phyloP scores from a whole-genome alignment of 495 filamentous ascomycete species.

The Bacidia gigantensis region DNA sequence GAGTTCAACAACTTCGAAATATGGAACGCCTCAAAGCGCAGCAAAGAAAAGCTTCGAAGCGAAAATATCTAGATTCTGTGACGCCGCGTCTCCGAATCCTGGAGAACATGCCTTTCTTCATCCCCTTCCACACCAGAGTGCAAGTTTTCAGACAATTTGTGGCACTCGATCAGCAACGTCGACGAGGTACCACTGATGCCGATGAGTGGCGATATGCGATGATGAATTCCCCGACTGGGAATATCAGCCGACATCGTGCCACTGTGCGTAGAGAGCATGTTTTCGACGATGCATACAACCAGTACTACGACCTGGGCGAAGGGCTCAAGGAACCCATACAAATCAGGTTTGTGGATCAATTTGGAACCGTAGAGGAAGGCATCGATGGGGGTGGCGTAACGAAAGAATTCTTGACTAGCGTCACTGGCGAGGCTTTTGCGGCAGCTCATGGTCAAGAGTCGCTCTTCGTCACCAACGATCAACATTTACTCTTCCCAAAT shows the following conservation, averaged over 20 bases:
- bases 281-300: conserved; percentile 73
- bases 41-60: conserved; percentile 49
- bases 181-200: conserved; percentile 66
- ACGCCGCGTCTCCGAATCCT: conserved; percentile 81
- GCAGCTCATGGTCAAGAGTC: conserved; percentile 33
- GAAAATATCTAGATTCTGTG: conserved; percentile 57
- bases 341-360: conserved; percentile 91
- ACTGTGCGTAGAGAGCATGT: conserved; percentile 66
- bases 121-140: conserved; percentile 83
- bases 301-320: conserved; percentile 71
- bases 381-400: conserved; percentile 97
- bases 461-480: conserved; percentile 75
- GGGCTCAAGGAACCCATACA: conserved; percentile 93
- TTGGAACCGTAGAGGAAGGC: conserved; percentile 73
- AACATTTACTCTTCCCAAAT: conserved; percentile 84
- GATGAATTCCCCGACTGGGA: conserved; percentile 33
- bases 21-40: conserved; percentile 41
- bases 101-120: conserved; percentile 92
- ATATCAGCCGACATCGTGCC: conserved; percentile 62
- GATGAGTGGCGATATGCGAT: conserved; percentile 57
- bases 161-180: conserved; percentile 58
- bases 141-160: conserved; percentile 93
- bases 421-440: conserved; percentile 77
- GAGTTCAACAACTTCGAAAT: conserved; percentile 37
- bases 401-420: conserved; percentile 89